These are phyloP conservation scores for Zygosaccharomyces gambellarensis DNA, from an alignment of 805 yeast species.

Conservation along the genomic window DNA sequence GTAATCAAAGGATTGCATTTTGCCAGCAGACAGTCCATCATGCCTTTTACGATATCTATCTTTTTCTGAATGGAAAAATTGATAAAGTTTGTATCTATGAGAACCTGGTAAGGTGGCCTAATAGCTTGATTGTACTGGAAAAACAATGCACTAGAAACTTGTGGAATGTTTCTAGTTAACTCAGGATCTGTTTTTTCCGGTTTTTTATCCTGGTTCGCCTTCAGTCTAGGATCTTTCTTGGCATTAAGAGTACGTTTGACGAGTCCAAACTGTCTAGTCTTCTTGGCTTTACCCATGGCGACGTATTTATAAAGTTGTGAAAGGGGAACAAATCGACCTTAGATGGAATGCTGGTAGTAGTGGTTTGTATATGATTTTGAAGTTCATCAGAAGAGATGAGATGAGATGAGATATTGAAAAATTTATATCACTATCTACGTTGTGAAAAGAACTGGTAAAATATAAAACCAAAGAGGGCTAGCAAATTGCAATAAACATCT, in stretches of 20 bases:
- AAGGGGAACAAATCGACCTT: constrained; percentile 31
- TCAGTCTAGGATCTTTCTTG: constrained; percentile 61
- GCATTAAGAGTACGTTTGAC: constrained; percentile 74
- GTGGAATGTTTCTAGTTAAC: constrained; percentile 71
- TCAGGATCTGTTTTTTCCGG: constrained; percentile 64
- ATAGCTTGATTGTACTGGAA: constrained; percentile 92
- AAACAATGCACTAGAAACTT: constrained; percentile 90
- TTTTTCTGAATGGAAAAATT: constrained; percentile 95
- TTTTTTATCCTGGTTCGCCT: constrained; percentile 38
- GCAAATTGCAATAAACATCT: too few species aligned
- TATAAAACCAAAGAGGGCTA: too few species aligned
- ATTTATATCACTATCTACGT: constrained; percentile 10
- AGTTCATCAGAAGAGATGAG: neutral
- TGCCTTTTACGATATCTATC: constrained; percentile 88
- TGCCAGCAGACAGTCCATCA: constrained; percentile 94
- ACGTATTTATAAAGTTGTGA: constrained; percentile 60
- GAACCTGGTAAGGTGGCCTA: constrained; percentile 96
- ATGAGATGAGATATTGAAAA: constrained; percentile 12
- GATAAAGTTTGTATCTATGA: constrained; percentile 94
- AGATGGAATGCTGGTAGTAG: neutral
- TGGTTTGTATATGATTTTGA: neutral
- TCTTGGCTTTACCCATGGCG: constrained; percentile 97
- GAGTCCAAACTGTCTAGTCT: constrained; percentile 93
- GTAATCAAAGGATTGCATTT: constrained; percentile 94
- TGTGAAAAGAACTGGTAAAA: neutral